Base-by-base conservation (phyloP, 495 filamentous ascomycete species). In the Tuber aestivum region DNA sequence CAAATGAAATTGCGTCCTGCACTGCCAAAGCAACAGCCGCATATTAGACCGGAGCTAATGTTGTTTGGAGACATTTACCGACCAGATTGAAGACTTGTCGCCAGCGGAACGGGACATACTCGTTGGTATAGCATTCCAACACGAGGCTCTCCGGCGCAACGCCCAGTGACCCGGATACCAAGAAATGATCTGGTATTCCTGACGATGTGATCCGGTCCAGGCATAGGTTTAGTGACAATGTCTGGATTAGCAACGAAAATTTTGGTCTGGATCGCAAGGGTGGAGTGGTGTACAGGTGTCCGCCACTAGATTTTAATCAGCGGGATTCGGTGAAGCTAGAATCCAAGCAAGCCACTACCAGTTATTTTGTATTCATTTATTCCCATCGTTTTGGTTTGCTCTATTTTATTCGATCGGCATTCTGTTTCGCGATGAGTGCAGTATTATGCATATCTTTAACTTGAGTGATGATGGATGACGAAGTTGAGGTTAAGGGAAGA, bases 201-300 rank as follows among this genome's bases (percentile, higher is more conserved):
- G 94, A 97, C 81, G 96, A 99, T 79, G 95, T 98, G 84, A 89
- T 99, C 32, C 87, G 85, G 81, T 86, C 93, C 69, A 97, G 94
- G 23, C 87, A 90, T 75, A 87, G 88, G 77, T 93, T 93, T 81
- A 93, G 90, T 77, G 76, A 70, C 37, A 89, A 93, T 81, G 91
- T 99, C 73, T 97, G 95, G 93, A 92, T 97, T 82, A 94, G 91
- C 80, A 99, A 97, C 84, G 91, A 95, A 84, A 93, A 92, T 76
- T 92, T 94, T 50, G 92, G 92, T 35, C 85, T 98, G 77, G 93
- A 97, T 85, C 90, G 89, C 73, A 94, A 92, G 84, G n/a, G 88
- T 61, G 89, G 91, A 72, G 93, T 97, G n/a, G 88, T 97, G 68
- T 99, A 97, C 85, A 89, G 91, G 81, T n/a, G n/a, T n/a, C n/a